Base-by-base conservation (phyloP, 192 early-diverging fungal species). In the Umbelopsis ramanniana region DNA sequence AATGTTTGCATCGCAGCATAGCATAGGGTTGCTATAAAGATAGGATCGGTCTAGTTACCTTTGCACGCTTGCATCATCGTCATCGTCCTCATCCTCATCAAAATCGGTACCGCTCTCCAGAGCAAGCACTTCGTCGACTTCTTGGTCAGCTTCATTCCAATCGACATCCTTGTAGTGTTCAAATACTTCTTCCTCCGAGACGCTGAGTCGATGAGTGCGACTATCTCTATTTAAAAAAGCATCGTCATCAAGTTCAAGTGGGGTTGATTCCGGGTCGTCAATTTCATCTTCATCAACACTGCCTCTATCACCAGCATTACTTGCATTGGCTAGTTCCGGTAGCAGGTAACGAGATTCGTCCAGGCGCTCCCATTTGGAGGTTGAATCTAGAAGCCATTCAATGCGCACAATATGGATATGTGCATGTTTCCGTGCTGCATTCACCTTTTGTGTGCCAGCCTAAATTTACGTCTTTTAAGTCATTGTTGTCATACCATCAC, bases 401-500 rank as follows among this genome's bases (percentile, higher is more conserved):
- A 87, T 73, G 29, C 83, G 80, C 0, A 91, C 89, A 40, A 90
- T 83, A 48, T 67, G 74, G 29, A 88, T 76, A 7, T 73, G 72
- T 15, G 70, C 74, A 52, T 79, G 77, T 37, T 79, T 71, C 47
- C 77, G 72, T 0, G 94, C 95, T 37, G 82, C 79, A 23, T 89
- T 87, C 4, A 92, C 93, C 82, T 97, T 96, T 46, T 81, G 85
- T 0, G 94, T 93, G 11, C 90, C 88, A 11, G 76, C 82, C 88
- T 91, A 73, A 19, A 46, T 57, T 29, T 1, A 29, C 29, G 67
- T 67, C 11, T 68, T n/a, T 52, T 46, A 11, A 19, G 37, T n/a
- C 23, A 43, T 55, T 29, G 69, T 17, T 29, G 19, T 35, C 26
- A 37, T 14, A 14, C 17, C 29, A 52, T 5, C 5, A 15, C 67